Evolutionary conservation across 75 land plant species (phyloP).

Genomic region (Pseudotsuga menziesii): DNA sequence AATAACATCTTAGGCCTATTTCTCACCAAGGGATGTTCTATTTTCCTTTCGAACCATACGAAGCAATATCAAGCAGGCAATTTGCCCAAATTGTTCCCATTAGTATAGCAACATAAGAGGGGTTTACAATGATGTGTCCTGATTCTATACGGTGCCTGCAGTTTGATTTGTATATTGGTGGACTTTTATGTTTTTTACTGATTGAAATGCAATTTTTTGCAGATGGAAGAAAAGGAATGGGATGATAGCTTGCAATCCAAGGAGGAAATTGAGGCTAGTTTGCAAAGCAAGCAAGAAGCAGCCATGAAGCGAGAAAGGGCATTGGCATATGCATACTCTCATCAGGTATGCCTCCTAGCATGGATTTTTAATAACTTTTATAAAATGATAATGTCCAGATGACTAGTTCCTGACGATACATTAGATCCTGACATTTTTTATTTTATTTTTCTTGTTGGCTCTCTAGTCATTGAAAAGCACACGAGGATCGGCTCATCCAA

Average conservation of each 20-base stretch:
- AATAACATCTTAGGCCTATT: too few relatives aligned
- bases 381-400: not conserved
- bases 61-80: not conserved
- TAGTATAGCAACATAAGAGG: not conserved
- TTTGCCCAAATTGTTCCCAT: not conserved
- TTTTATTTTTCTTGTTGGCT: not conserved
- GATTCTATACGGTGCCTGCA: too few relatives aligned
- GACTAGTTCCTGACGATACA: not conserved
- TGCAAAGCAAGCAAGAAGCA: conserved; percentile 60
- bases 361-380: not conserved
- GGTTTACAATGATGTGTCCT: too few relatives aligned
- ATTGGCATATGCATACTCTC: conserved; percentile 82
- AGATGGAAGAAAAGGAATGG: conserved; percentile 65
- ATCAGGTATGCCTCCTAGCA: conserved; percentile 48
- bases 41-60: too few relatives aligned
- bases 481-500: conserved; percentile 24
- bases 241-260: conserved; percentile 66
- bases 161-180: too few relatives aligned
- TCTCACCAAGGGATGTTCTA: too few relatives aligned
- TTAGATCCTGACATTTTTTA: not conserved
- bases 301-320: conserved; percentile 77
- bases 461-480: too few relatives aligned
- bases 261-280: conserved; percentile 68
- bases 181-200: too few relatives aligned
- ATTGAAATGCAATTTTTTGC: conserved; percentile 7